Percentiles rank a stretch among this genome's conserved stretches.
Evolutionary conservation across 208 protist species (phyloP).

Genomic region (Leishmania gerbilli): DNA sequence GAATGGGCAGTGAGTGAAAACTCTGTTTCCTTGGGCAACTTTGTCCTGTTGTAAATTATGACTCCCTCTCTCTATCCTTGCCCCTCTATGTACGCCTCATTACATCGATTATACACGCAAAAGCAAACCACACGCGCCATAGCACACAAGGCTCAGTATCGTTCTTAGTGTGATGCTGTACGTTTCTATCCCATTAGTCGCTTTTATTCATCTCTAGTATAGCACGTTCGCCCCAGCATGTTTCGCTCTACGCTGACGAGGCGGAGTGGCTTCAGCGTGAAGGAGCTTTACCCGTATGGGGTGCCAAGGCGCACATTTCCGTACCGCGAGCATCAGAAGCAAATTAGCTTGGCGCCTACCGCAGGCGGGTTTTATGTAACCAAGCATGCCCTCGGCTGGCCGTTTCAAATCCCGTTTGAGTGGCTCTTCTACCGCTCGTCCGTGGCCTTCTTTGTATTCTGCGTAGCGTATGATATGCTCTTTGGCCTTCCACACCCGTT

Average conservation of each 20-base stretch:
- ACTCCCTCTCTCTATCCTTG: not conserved
- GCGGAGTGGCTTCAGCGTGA: slow-evolving; percentile 76
- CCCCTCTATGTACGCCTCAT: not conserved
- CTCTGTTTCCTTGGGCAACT: not conserved
- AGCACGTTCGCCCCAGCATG: slow-evolving; percentile 42
- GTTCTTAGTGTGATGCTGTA: not conserved
- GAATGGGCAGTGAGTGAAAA: not conserved
- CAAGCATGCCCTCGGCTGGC: slow-evolving; percentile 85
- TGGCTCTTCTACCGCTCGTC: slow-evolving; percentile 89
- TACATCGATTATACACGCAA: not conserved
- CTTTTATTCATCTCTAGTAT: slow-evolving; percentile 1
- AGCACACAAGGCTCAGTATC: not conserved
- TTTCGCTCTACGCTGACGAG: slow-evolving; percentile 47
- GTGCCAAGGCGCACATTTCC: slow-evolving; percentile 90
- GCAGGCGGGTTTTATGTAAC: slow-evolving; percentile 86
- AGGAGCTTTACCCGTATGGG: slow-evolving; percentile 82
- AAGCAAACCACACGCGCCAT: not conserved
- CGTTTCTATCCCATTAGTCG: not conserved
- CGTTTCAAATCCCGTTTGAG: slow-evolving; percentile 91
- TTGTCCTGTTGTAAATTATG: not conserved
- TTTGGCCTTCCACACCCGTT: slow-evolving; percentile 84
- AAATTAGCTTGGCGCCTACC: slow-evolving; percentile 80
- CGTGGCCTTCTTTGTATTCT: slow-evolving; percentile 62
- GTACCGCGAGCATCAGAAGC: slow-evolving; percentile 86
- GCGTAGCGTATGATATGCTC: slow-evolving; percentile 81